Base-by-base conservation (phyloP, 306 rosid genomes). In the Pachyrhizus erosus region DNA sequence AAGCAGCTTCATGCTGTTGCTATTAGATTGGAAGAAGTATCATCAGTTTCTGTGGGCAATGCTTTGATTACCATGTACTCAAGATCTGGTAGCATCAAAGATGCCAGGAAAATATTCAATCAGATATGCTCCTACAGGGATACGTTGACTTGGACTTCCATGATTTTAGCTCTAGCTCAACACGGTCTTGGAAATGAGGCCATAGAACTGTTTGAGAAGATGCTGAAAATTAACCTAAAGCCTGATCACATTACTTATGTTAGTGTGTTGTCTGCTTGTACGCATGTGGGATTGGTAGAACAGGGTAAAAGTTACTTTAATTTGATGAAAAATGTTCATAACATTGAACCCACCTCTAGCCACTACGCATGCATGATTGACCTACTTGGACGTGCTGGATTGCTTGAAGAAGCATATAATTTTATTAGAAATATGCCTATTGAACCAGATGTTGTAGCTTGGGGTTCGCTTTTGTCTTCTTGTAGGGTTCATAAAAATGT, bases 161-260 rank as follows among this genome's bases (percentile, higher is more conserved):
- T 95, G 97, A 89, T 93, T 84, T 76, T 90, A 57, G 92, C 97
- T 62, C 88, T 93, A 60, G 98, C 98, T 70, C 95, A 91, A 74
- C 98, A 93, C 80, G 98, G 97, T 75, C 88, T 88, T 5, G 98
- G 97, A 81, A 87, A 90, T 49, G 94, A 91, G 84, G 93, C 98
- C 82, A 87, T 91, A 75, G 87, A 86, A 72, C 88, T 93, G 76
- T 95, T 95, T 84, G 95, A 93, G 83, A 84, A 86, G 73, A 95
- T 95, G 98, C 84, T 90, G 77, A 81, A 81, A 64, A 81, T 81
- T 57, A 87, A 90, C 77, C 60, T 90, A 76, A 86, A 88, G 84
- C 98, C 98, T 17, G 98, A 93, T 75, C 96, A 89, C 72, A 86
- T 93, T 73, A 95, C 98, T 58, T 95, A 88, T 65, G 95, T 95